Evolutionary conservation across 2,329 filamentous ascomycete genomes (phyloP).

Genomic region (Tolypocladium paradoxum): DNA sequence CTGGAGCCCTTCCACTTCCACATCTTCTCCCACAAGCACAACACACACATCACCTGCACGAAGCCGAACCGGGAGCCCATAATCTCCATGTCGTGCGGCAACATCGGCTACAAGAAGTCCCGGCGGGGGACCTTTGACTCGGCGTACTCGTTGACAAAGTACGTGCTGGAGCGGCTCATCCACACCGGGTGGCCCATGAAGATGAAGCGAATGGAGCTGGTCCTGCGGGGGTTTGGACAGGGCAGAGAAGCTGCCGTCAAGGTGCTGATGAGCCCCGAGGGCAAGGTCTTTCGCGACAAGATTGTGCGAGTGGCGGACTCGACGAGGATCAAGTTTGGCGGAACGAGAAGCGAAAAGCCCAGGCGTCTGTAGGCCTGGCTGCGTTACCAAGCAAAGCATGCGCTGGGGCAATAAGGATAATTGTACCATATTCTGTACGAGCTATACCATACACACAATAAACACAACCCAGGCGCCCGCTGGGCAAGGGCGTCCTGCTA

Average conservation of each 20-base stretch:
- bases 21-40: slow-evolving; percentile 82
- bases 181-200: slow-evolving; percentile 68
- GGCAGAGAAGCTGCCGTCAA: slow-evolving; percentile 87
- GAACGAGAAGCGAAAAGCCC: slow-evolving; percentile 72
- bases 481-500: background rate
- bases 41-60: slow-evolving; percentile 86
- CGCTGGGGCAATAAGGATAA: slow-evolving; percentile 5
- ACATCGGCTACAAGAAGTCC: slow-evolving; percentile 83
- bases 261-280: slow-evolving; percentile 78
- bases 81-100: slow-evolving; percentile 70
- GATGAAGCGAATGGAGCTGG: slow-evolving; percentile 68
- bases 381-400: background rate
- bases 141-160: slow-evolving; percentile 79
- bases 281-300: slow-evolving; percentile 60
- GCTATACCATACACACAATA: slow-evolving; percentile 19
- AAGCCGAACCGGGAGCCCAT: slow-evolving; percentile 71
- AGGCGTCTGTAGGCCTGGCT: slow-evolving; percentile 53
- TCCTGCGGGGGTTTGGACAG: slow-evolving; percentile 73
- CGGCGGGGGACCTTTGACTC: slow-evolving; percentile 78
- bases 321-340: slow-evolving; percentile 91
- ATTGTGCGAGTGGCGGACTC: slow-evolving; percentile 74
- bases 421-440: slow-evolving; percentile 26
- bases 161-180: slow-evolving; percentile 73
- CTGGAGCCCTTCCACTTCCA: slow-evolving; percentile 73
- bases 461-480: slow-evolving; percentile 6